Conservation (phyloP, 208 protist genomes). For the Crithidia fasciculata region DNA sequence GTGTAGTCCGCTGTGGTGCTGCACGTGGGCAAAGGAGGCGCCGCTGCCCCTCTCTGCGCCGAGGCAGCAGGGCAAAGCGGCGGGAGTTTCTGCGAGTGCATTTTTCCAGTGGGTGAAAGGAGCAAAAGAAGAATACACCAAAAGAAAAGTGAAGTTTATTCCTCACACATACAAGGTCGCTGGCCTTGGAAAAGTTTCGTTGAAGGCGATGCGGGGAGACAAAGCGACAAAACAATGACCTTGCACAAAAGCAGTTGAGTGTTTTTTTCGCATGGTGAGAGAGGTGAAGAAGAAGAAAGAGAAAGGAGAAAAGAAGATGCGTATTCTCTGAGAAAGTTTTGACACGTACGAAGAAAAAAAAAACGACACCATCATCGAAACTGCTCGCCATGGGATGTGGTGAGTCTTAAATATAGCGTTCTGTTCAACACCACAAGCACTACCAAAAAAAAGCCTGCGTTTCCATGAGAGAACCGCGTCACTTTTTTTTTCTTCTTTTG, state of each 20-base stretch:
- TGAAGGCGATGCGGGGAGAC: too few relatives aligned
- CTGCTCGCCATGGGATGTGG: too few relatives aligned
- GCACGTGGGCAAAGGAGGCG: not conserved
- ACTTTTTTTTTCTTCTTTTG: too few relatives aligned
- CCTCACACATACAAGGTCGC: too few relatives aligned
- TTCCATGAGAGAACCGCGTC: too few relatives aligned
- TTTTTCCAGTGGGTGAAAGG: not conserved
- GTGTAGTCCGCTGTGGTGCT: not conserved
- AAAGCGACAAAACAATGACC: too few relatives aligned
- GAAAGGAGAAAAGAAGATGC: not conserved
- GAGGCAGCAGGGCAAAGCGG: not conserved
- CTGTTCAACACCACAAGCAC: too few relatives aligned
- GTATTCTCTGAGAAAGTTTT: not conserved
- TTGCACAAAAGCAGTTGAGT: too few relatives aligned
- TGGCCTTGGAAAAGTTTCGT: too few relatives aligned
- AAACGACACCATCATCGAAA: too few relatives aligned
- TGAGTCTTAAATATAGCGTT: too few relatives aligned
- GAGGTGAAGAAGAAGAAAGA: not conserved
- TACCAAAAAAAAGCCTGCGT: too few relatives aligned
- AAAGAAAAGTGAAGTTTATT: not conserved
- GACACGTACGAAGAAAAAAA: not conserved
- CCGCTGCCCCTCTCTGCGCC: not conserved
- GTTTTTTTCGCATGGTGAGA: not conserved
- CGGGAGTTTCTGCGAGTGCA: not conserved
- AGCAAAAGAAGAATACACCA: constrained; percentile 1